phyloP scores from a whole-genome alignment of 2,329 filamentous ascomycete species.

The Ophiosphaerella herpotricha region DNA sequence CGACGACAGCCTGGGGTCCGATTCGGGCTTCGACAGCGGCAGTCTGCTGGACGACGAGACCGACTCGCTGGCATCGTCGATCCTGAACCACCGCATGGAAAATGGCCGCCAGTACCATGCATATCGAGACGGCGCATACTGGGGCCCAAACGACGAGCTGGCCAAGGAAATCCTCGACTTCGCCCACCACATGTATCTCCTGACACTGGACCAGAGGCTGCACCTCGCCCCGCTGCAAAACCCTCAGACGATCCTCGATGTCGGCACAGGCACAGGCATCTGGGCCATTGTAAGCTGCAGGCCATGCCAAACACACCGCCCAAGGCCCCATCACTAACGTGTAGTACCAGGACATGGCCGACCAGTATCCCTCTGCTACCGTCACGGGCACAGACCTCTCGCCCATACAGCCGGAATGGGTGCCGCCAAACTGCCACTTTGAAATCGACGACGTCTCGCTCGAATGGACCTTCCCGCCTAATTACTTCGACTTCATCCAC shows the following conservation, averaged over 20 bases:
- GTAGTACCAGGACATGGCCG: constrained; percentile 27
- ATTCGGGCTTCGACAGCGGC: constrained; percentile 45
- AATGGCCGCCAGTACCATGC: constrained; percentile 46
- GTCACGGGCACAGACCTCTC: constrained; percentile 54
- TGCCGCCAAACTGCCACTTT: constrained; percentile 54
- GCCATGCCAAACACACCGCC: background rate
- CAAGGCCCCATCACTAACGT: background rate
- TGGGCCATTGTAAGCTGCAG: constrained; percentile 38
- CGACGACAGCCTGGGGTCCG: constrained; percentile 23
- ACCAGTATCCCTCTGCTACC: constrained; percentile 34
- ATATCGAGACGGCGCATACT: constrained; percentile 44
- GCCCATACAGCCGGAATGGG: constrained; percentile 55
- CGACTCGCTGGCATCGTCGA: constrained; percentile 42
- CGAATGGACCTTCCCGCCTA: constrained; percentile 47
- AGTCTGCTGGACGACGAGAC: constrained; percentile 43
- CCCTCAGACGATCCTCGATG: constrained; percentile 39
- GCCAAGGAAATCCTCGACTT: constrained; percentile 53
- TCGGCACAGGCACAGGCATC: constrained; percentile 45
- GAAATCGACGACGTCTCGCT: constrained; percentile 53
- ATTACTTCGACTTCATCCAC: constrained; percentile 53
- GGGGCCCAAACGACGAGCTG: constrained; percentile 51
- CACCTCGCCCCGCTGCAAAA: constrained; percentile 39
- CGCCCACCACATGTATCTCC: constrained; percentile 47
- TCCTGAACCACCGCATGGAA: constrained; percentile 43
- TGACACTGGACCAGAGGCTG: constrained; percentile 41